A percentile compares a stretch with the other conserved stretches of the same genome.
Evolutionary conservation across 306 rosid genomes (phyloP).

Genomic region (Echinosophora koreensis): DNA sequence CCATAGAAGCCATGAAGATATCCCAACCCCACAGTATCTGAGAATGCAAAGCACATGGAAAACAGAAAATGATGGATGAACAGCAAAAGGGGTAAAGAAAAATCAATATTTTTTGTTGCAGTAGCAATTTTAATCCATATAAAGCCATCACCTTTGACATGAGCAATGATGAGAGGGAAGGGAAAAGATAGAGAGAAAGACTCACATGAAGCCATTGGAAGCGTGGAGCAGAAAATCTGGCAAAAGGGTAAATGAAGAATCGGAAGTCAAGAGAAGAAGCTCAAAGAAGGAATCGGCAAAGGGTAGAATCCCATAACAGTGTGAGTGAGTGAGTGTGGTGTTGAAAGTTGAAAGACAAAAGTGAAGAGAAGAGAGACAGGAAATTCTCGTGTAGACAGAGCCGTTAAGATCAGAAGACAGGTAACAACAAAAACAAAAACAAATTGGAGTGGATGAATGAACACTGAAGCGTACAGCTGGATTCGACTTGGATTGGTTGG

Average conservation of each 20-base stretch:
- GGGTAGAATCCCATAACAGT: not conserved
- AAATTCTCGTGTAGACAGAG: not conserved
- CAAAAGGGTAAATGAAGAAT: slow-evolving; percentile 24
- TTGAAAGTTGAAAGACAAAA: not conserved
- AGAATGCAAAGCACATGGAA: slow-evolving; percentile 24
- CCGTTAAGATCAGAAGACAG: not conserved
- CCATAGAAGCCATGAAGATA: not conserved
- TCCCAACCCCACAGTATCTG: slow-evolving; percentile 16
- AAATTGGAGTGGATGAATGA: not conserved
- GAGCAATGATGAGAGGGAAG: not conserved
- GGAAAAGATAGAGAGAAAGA: slow-evolving; percentile 35
- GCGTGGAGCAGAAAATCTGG: slow-evolving; percentile 6
- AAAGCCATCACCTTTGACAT: slow-evolving; percentile 15
- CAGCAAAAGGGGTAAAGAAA: not conserved
- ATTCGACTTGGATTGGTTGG: slow-evolving; percentile 24
- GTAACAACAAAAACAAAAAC: not conserved
- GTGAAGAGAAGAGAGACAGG: not conserved
- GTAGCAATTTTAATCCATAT: slow-evolving; percentile 24
- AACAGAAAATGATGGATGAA: not conserved
- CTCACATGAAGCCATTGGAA: slow-evolving; percentile 79
- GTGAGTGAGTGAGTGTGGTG: not conserved
- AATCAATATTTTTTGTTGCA: not conserved
- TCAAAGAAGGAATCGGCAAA: not conserved
- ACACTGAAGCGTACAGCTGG: not conserved
- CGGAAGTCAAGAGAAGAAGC: not conserved